phyloP scores from a whole-genome alignment of 164 flowering plant genomes.

The Aristolochia contorta region DNA sequence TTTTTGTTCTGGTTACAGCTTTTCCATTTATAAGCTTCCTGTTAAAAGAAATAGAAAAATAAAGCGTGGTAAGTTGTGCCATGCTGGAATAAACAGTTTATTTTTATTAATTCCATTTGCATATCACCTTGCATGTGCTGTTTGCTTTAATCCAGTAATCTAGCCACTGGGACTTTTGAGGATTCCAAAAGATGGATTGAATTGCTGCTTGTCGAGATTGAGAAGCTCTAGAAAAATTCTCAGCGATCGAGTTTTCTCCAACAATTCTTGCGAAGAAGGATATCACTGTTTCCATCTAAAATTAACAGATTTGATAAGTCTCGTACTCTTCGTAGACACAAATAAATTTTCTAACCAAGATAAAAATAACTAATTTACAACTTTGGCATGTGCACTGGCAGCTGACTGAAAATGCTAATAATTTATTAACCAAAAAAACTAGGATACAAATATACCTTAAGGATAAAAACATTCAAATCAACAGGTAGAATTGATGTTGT shows the following conservation, averaged over 20 bases:
- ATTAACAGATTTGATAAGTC: background rate
- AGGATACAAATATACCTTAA: no score
- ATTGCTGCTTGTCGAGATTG: conserved; percentile 45
- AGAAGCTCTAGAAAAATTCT: conserved; percentile 43
- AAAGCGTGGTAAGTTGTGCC: no score
- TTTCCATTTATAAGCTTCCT: conserved; percentile 53
- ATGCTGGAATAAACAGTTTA: no score
- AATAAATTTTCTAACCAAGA: no score
- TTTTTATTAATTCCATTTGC: no score
- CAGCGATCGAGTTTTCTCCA: conserved; percentile 28
- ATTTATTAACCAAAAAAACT: no score
- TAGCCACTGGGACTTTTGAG: conserved; percentile 68
- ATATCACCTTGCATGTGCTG: conserved; percentile 26
- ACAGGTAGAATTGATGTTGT: conserved; percentile 85
- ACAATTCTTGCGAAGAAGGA: conserved; percentile 46
- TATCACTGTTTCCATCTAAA: conserved; percentile 88
- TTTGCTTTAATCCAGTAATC: conserved; percentile 63
- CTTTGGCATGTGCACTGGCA: no score
- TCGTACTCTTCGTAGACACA: no score
- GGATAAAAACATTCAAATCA: conserved; percentile 50
- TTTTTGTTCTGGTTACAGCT: conserved; percentile 51
- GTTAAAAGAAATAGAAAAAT: background rate
- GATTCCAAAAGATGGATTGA: conserved; percentile 63
- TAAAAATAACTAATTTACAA: no score
- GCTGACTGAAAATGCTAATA: no score